Base-by-base conservation (phyloP, 345 rosid genomes). In the Populus davidiana region DNA sequence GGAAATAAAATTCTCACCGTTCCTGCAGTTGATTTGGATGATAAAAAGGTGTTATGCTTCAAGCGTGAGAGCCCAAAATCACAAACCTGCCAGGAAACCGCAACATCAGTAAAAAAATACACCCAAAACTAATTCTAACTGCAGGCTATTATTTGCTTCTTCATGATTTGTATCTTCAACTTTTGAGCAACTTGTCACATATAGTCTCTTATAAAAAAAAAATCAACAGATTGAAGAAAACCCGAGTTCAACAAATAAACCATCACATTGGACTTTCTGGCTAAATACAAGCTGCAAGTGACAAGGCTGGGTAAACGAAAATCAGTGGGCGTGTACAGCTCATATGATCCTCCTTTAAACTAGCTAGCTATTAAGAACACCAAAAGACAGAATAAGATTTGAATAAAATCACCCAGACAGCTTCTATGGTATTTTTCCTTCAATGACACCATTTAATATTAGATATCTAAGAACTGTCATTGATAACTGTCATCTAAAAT, bases 21-120 rank as follows among this genome's bases (percentile, higher is more conserved):
- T 88, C 99, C 99, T n/a, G 98, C 98, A 68, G 98, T 92, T 84
- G 99, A 96, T 87, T 96, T 96, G 75, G 99, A 96, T 50, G 99
- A 96, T 77, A 96, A 79, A 77, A 94, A 96, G 21, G 99, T 96
- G 79, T 92, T 96, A 78, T 96, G 98, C 85, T 96, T 96, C 81
- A 96, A 88, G 81, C 99, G 97, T 44, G 99, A 96, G 86, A 96
- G 83, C 75, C 99, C 99, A 86, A 96, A 96, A 89, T 96, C 99
- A 81, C 88, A 66, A 10, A 96, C 99, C 99, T 96, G 88, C 86
- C 85, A 33, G 23, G 76, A 70, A 67, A 63, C 25, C 21, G 70
- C 13, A 71, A 1, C 29, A 16, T 75, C 41, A 21, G 27, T 78
- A 31, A 77, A 74, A 43, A 29, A 6, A 2, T 16, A 47, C 10